Evolutionary conservation across 2,329 filamentous ascomycete species (phyloP).

Genomic region (Colletotrichum neosansevieriae): DNA sequence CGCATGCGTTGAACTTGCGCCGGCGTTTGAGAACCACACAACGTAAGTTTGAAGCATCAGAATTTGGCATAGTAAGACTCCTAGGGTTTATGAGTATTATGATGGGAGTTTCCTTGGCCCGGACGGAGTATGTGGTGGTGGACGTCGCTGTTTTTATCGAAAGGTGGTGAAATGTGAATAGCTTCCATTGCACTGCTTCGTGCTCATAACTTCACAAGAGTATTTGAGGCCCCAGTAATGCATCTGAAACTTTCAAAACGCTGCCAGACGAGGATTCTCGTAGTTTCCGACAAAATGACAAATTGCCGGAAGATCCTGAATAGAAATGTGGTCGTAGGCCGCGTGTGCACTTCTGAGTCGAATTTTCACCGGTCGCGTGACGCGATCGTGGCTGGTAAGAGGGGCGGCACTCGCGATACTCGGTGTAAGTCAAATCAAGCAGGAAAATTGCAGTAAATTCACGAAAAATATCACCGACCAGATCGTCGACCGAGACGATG

Average conservation of each 20-base stretch:
- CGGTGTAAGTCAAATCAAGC: constrained; percentile 39
- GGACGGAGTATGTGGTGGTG: background rate
- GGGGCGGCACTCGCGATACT: constrained; percentile 33
- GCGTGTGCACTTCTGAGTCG: constrained; percentile 1
- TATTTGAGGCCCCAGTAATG: background rate
- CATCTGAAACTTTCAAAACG: background rate
- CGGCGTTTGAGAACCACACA: background rate
- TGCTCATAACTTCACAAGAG: background rate
- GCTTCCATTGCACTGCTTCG: constrained; percentile 17
- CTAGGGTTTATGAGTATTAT: background rate
- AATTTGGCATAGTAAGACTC: background rate
- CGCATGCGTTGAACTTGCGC: constrained; percentile 28
- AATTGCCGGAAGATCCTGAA: background rate
- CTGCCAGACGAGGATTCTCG: background rate
- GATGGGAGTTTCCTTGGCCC: background rate
- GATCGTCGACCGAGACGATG: constrained; percentile 33
- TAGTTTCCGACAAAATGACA: too few relatives aligned
- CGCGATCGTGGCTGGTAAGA: constrained; percentile 6
- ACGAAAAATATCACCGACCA: constrained; percentile 27
- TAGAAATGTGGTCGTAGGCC: background rate
- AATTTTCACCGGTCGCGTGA: constrained; percentile 30
- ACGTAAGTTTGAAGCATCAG: background rate
- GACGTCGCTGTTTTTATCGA: background rate
- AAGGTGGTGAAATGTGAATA: constrained; percentile 27
- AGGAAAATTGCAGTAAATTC: constrained; percentile 30